Percentiles rank a stretch among this genome's conserved stretches.
Conservation (phyloP, 495 filamentous ascomycete species). For the Penicillium nucicola region DNA sequence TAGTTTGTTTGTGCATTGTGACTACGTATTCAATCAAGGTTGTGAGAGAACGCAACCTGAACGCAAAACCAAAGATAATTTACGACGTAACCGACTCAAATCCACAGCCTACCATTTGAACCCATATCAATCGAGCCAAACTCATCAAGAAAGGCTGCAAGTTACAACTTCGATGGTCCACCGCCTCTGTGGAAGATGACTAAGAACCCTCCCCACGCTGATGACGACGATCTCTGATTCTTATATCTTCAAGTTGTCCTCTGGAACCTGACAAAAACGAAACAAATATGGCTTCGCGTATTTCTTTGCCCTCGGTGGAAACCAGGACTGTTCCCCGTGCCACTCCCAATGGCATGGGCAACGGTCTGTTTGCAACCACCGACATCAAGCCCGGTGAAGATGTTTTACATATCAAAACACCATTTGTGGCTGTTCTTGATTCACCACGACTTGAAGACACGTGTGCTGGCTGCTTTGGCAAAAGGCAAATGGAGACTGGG, state of each 20-base stretch:
- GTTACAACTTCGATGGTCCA: no score
- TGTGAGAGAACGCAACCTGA: no score
- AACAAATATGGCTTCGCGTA: constrained; percentile 21
- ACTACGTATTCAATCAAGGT: neutral
- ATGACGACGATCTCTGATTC: neutral
- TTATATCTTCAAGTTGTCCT: neutral
- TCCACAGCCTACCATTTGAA: no score
- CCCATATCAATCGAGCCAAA: no score
- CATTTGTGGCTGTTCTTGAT: constrained; percentile 45
- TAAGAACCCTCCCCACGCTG: constrained; percentile 4
- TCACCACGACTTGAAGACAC: constrained; percentile 36
- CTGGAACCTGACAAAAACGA: neutral
- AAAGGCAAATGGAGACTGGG: constrained; percentile 22
- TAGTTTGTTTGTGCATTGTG: no score
- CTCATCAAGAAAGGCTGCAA: no score
- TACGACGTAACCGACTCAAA: no score
- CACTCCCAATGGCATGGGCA: constrained; percentile 34
- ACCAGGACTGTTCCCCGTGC: constrained; percentile 27
- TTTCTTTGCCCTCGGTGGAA: constrained; percentile 17
- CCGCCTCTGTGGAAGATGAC: neutral
- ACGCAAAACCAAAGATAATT: no score
- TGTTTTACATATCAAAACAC: constrained; percentile 35
- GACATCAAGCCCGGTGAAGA: constrained; percentile 34
- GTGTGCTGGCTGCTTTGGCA: constrained; percentile 44
- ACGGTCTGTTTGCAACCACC: constrained; percentile 39